These are phyloP conservation scores for Medakamo hakoo DNA, from an alignment of 139 green algal genomes.

Conservation along the genomic window DNA sequence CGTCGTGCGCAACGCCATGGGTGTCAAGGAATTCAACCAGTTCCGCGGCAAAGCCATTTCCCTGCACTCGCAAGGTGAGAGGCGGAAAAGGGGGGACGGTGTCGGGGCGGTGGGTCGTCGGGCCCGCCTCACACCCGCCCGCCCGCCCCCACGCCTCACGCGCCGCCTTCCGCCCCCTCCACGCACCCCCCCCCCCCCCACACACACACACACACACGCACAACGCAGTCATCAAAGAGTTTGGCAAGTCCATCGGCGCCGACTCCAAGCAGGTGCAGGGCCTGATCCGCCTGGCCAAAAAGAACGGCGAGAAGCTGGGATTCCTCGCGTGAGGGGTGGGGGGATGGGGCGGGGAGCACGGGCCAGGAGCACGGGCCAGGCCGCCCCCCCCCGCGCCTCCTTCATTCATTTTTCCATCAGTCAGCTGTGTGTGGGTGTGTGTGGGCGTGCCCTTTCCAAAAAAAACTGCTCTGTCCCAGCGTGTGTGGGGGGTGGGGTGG, in stretches of 20 bases:
- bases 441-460: too few species aligned
- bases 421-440: too few species aligned
- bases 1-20: constrained; percentile 56
- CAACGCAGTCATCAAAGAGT: constrained; percentile 96
- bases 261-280: constrained; percentile 84
- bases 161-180: background rate
- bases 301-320: constrained; percentile 93
- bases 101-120: too few species aligned
- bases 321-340: constrained; percentile 59
- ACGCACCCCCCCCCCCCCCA: too few species aligned
- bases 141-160: background rate
- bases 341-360: background rate
- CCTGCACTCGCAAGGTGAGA: constrained; percentile 86
- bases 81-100: background rate
- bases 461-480: too few species aligned
- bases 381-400: too few species aligned
- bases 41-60: constrained; percentile 92
- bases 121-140: too few species aligned
- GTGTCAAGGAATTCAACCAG: constrained; percentile 95
- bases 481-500: too few species aligned
- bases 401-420: too few species aligned
- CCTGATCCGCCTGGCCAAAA: constrained; percentile 91
- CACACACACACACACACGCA: too few species aligned
- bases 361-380: too few species aligned
- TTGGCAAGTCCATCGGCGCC: constrained; percentile 78